Evolutionary conservation across 768 basidiomycete genomes (phyloP).

Genomic region (Boletus rufocinnamomeus): DNA sequence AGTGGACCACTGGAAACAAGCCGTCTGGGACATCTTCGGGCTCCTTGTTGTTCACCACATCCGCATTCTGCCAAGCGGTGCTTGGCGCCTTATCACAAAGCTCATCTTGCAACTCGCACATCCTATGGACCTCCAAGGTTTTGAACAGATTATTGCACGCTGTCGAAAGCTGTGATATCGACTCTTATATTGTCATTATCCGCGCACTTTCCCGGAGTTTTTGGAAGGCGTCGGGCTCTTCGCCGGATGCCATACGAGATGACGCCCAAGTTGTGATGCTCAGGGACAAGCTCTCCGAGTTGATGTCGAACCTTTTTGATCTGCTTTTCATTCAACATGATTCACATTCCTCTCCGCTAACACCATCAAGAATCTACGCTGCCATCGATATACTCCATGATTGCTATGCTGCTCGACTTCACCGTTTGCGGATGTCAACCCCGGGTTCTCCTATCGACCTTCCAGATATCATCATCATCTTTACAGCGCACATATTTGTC

Average conservation of each 20-base stretch:
- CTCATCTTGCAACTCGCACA: constrained; percentile 34
- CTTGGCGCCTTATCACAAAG: constrained; percentile 20
- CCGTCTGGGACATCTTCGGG: background rate
- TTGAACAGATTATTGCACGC: constrained; percentile 38
- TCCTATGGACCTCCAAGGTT: constrained; percentile 48
- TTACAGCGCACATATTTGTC: constrained; percentile 25
- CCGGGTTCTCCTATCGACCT: constrained; percentile 18
- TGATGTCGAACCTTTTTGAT: constrained; percentile 28
- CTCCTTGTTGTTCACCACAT: constrained; percentile 27
- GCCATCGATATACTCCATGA: constrained; percentile 30
- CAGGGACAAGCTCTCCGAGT: constrained; percentile 23
- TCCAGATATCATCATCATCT: constrained; percentile 26
- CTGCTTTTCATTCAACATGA: constrained; percentile 16
- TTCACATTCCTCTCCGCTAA: background rate
- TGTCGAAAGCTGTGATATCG: constrained; percentile 34
- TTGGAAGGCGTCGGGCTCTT: constrained; percentile 4
- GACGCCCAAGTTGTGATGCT: constrained; percentile 7
- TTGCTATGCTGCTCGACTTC: constrained; percentile 24
- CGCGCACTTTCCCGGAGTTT: constrained; percentile 31
- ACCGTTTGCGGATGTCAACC: constrained; percentile 13
- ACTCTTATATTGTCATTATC: constrained; percentile 36
- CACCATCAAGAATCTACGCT: constrained; percentile 13
- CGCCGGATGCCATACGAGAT: background rate
- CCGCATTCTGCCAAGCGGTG: constrained; percentile 28
- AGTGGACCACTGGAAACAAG: constrained; percentile 36